Evolutionary conservation across 148 eudicot species (phyloP).

Genomic region (Nepenthes mirabilis): DNA sequence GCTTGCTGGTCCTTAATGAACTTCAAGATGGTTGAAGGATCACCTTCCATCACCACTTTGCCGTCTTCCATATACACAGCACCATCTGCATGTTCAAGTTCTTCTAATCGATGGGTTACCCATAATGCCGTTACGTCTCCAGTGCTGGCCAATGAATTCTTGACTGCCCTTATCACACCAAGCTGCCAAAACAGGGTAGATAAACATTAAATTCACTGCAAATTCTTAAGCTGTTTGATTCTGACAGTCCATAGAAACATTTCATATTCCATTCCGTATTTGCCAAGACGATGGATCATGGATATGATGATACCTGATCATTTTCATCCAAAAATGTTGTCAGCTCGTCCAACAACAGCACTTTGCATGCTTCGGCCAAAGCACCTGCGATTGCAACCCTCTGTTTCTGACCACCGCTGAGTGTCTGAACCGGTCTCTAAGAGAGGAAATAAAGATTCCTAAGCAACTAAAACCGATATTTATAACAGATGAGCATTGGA

Average conservation of each 20-base stretch:
- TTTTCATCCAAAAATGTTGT: conserved; percentile 79
- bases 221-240: too few relatives aligned
- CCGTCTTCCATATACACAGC: conserved; percentile 89
- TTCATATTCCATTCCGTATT: not conserved
- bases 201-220: too few relatives aligned
- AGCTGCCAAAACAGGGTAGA: conserved; percentile 14
- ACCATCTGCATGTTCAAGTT: conserved; percentile 86
- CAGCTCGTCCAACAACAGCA: conserved; percentile 69
- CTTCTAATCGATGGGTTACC: conserved; percentile 95
- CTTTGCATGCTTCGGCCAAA: conserved; percentile 85
- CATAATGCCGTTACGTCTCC: conserved; percentile 72
- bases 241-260: not conserved
- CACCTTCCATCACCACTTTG: conserved; percentile 60
- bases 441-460: not conserved
- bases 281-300: not conserved
- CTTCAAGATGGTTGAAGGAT: conserved; percentile 39
- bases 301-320: conserved; percentile 52
- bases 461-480: not conserved
- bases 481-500: not conserved
- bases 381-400: conserved; percentile 98
- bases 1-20: conserved; percentile 44
- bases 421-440: conserved; percentile 90
- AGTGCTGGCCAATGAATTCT: conserved; percentile 41
- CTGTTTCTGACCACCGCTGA: conserved; percentile 98
- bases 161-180: conserved; percentile 76